A percentile compares a stretch with the other conserved stretches of the same genome.
phyloP scores from a whole-genome alignment of 441 rosid genomes.

The Bocquillonia castaneifolia region DNA sequence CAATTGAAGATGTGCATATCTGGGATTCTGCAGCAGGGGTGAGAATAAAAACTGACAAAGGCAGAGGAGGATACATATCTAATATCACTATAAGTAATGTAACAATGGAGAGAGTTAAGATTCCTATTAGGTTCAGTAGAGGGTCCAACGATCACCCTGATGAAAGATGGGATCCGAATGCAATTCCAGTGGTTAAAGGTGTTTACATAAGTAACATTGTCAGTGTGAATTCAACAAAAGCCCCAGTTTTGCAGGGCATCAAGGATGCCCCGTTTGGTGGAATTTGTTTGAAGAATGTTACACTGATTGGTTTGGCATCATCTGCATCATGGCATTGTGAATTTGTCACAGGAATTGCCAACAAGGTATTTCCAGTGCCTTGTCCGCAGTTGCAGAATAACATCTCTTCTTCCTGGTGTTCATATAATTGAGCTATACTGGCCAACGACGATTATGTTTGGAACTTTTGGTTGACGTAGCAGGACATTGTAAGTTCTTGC shows the following conservation, averaged over 20 bases:
- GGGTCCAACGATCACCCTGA: constrained; percentile 90
- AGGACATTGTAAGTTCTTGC: neutral
- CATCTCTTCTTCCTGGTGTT: constrained; percentile 39
- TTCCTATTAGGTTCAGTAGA: constrained; percentile 76
- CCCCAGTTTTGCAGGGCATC: constrained; percentile 65
- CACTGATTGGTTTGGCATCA: constrained; percentile 42
- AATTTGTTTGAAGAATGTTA: constrained; percentile 70
- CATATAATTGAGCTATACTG: constrained; percentile 17
- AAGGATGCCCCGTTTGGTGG: constrained; percentile 53
- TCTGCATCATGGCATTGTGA: constrained; percentile 69
- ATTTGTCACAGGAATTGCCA: constrained; percentile 58
- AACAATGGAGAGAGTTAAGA: constrained; percentile 64
- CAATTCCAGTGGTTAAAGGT: constrained; percentile 66
- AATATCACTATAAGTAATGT: constrained; percentile 56
- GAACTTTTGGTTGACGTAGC: neutral
- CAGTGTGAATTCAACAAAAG: constrained; percentile 64
- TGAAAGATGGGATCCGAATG: constrained; percentile 67
- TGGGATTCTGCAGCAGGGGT: constrained; percentile 92
- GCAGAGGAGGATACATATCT: constrained; percentile 82
- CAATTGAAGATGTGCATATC: constrained; percentile 59
- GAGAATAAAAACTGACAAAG: constrained; percentile 77
- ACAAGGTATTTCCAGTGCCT: constrained; percentile 50
- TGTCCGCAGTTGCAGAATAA: constrained; percentile 58
- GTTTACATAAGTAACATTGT: constrained; percentile 53
- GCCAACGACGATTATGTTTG: neutral